Conservation (phyloP, 2,329 filamentous ascomycete genomes). For the Thelonectria olida region DNA sequence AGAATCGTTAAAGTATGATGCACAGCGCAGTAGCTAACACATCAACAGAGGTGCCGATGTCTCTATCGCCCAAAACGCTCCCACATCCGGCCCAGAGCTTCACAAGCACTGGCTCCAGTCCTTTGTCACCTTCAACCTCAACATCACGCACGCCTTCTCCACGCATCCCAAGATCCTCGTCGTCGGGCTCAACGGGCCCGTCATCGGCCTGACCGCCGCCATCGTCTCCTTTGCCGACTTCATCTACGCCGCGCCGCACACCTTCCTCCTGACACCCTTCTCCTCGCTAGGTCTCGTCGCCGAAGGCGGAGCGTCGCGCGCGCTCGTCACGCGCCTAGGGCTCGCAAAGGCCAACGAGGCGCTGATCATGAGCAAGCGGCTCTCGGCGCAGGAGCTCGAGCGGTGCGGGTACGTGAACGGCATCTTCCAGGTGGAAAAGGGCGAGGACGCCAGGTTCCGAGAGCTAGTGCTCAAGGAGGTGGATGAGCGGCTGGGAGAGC, state of each 20-base stretch:
- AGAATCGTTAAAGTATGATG: background rate
- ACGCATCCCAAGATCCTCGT: conserved; percentile 94
- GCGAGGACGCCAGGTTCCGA: conserved; percentile 75
- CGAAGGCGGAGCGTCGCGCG: conserved; percentile 83
- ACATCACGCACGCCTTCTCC: conserved; percentile 90
- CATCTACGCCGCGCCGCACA: conserved; percentile 82
- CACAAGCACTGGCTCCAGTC: conserved; percentile 68
- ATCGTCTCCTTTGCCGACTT: conserved; percentile 88
- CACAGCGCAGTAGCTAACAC: too few relatives aligned
- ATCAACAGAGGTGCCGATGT: conserved; percentile 79
- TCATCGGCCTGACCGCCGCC: conserved; percentile 87
- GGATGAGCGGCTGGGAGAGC: conserved; percentile 79
- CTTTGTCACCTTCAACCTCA: conserved; percentile 88
- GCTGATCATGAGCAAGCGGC: conserved; percentile 86
- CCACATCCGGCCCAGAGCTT: conserved; percentile 48
- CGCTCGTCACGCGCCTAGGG: conserved; percentile 83
- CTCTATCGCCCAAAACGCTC: conserved; percentile 57
- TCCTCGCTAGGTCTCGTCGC: conserved; percentile 88
- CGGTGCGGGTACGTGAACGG: conserved; percentile 86
- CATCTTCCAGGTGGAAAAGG: conserved; percentile 70
- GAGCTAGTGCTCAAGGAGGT: conserved; percentile 80
- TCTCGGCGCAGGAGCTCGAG: conserved; percentile 77
- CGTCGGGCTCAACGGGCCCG: conserved; percentile 90
- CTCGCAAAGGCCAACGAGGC: conserved; percentile 89
- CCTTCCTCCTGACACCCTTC: conserved; percentile 92